These are phyloP conservation scores for Saccharomycopsis fodiens DNA, from an alignment of 805 yeast genomes.

Conservation along the genomic window DNA sequence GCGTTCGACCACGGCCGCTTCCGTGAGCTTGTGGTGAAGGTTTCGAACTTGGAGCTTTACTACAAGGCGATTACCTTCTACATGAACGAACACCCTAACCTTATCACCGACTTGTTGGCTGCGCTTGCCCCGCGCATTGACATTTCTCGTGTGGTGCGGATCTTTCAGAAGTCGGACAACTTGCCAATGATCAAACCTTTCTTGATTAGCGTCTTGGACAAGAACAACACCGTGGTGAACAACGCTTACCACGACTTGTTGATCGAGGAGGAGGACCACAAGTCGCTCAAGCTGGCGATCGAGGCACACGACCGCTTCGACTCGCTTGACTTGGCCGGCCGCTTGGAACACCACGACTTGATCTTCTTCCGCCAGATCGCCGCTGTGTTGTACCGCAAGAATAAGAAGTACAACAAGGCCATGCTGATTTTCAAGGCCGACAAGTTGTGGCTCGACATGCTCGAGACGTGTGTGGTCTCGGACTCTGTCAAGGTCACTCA, in stretches of 20 bases:
- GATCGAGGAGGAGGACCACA: constrained; percentile 95
- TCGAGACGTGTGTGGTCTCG: constrained; percentile 84
- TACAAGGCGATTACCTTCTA: constrained; percentile 96
- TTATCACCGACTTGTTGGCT: constrained; percentile 77
- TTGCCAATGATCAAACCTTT: constrained; percentile 94
- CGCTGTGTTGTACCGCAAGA: constrained; percentile 86
- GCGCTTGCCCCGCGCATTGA: constrained; percentile 86
- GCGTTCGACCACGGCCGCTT: constrained; percentile 91
- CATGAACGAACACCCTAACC: constrained; percentile 83
- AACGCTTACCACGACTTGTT: constrained; percentile 91
- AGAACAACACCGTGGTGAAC: constrained; percentile 86
- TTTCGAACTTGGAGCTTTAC: constrained; percentile 91
- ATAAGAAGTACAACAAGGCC: constrained; percentile 88
- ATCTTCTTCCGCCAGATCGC: constrained; percentile 95
- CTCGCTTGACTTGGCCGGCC: constrained; percentile 82
- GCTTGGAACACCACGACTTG: constrained; percentile 85
- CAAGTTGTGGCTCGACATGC: constrained; percentile 90
- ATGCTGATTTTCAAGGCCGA: constrained; percentile 84
- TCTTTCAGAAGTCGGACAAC: constrained; percentile 92
- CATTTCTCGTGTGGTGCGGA: constrained; percentile 87
- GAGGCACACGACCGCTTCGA: constrained; percentile 90
- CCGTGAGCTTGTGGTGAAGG: constrained; percentile 92
- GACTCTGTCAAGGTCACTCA: constrained; percentile 75
- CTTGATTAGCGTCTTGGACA: constrained; percentile 81
- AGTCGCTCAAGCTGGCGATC: constrained; percentile 77